phyloP scores from a whole-genome alignment of 2,329 filamentous ascomycete species.

The Epichloe festucae region DNA sequence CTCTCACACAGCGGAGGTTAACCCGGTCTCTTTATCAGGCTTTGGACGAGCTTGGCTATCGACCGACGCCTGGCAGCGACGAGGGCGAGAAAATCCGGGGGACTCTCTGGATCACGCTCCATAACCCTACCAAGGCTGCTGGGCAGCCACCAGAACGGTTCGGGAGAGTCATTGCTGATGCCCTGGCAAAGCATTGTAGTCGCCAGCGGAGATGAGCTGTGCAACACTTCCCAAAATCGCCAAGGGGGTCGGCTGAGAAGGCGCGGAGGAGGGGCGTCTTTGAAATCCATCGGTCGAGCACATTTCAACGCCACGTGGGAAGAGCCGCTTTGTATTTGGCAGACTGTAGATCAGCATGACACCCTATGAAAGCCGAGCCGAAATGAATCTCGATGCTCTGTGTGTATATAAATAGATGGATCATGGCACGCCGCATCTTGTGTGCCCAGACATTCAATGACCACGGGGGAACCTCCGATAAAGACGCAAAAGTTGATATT shows the following conservation, averaged over 20 bases:
- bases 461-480: neutral
- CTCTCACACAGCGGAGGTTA: slow-evolving; percentile 13
- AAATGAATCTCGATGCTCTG: neutral
- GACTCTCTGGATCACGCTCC: slow-evolving; percentile 14
- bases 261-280: too few species aligned
- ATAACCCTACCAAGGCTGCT: slow-evolving; percentile 9
- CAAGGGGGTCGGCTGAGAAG: neutral
- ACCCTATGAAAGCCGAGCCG: neutral
- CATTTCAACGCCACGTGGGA: too few species aligned
- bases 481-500: neutral
- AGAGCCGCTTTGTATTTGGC: neutral
- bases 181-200: slow-evolving; percentile 5
- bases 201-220: neutral
- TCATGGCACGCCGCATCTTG: neutral
- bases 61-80: slow-evolving; percentile 3
- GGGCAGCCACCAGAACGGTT: slow-evolving; percentile 9
- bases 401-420: neutral
- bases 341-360: neutral
- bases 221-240: too few species aligned
- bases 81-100: slow-evolving; percentile 9
- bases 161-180: slow-evolving; percentile 9
- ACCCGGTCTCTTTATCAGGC: slow-evolving; percentile 15
- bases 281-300: neutral
- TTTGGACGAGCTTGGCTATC: slow-evolving; percentile 16
- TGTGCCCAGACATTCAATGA: neutral